phyloP scores from a whole-genome alignment of 768 basidiomycete genomes.

The Mycena crocata region DNA sequence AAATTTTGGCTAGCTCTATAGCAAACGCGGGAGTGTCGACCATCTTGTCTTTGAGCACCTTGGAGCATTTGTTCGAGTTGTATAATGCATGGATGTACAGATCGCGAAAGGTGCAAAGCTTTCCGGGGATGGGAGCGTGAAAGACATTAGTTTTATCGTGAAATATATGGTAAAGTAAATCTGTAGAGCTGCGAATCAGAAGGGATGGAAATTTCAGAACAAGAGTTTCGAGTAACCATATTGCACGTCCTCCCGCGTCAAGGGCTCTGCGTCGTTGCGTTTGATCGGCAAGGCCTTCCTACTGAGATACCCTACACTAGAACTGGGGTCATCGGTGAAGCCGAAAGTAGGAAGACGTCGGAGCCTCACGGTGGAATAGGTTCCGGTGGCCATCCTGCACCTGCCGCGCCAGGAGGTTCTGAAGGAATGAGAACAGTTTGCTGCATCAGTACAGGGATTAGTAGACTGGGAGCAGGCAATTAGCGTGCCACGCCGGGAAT shows the following conservation, averaged over 20 bases:
- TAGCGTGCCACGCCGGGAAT: too few relatives aligned
- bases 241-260: conserved; percentile 87
- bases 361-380: conserved; percentile 64
- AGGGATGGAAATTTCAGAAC: not conserved
- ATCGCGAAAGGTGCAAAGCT: conserved; percentile 77
- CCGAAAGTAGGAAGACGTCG: conserved; percentile 24
- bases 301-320: conserved; percentile 70
- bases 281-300: conserved; percentile 84
- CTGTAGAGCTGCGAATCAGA: conserved; percentile 19
- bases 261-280: conserved; percentile 83
- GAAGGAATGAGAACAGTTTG: conserved; percentile 22
- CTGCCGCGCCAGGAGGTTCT: not conserved
- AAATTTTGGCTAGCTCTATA: conserved; percentile 84
- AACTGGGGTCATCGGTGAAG: conserved; percentile 24
- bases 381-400: conserved; percentile 57
- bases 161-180: conserved; percentile 86
- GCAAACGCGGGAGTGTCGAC: conserved; percentile 82
- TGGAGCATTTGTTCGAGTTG: conserved; percentile 86
- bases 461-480: not conserved
- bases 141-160: conserved; percentile 75
- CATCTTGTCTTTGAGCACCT: conserved; percentile 91
- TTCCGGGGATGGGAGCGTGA: conserved; percentile 69
- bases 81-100: conserved; percentile 87
- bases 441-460: conserved; percentile 2
- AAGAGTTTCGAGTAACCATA: conserved; percentile 51